These are phyloP conservation scores for Spinacia oleracea DNA, from an alignment of 179 eudicot genomes.

Conservation along the genomic window DNA sequence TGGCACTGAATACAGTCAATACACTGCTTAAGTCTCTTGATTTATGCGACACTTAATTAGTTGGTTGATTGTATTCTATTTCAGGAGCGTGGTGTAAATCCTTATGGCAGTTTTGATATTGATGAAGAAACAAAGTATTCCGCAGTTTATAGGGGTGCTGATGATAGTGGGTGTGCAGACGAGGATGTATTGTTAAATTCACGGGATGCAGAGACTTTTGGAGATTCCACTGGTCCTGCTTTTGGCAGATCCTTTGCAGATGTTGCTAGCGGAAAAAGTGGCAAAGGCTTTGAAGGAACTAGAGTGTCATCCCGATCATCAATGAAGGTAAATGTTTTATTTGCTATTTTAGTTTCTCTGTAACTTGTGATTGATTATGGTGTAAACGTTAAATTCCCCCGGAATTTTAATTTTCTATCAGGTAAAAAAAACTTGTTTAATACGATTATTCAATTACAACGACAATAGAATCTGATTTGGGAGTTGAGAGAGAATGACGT, in stretches of 20 bases:
- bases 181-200: conserved; percentile 64
- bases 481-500: not conserved
- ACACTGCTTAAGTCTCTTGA: conserved; percentile 7
- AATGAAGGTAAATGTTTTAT: conserved; percentile 40
- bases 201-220: conserved; percentile 72
- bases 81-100: conserved; percentile 81
- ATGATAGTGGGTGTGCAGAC: conserved; percentile 77
- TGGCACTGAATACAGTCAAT: conserved; percentile 11
- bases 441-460: not conserved
- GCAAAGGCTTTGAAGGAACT: conserved; percentile 49
- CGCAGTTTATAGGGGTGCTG: conserved; percentile 74
- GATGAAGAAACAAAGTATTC: conserved; percentile 96
- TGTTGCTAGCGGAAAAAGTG: conserved; percentile 51
- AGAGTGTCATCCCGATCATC: conserved; percentile 39
- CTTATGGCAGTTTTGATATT: conserved; percentile 57
- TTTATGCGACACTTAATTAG: not conserved
- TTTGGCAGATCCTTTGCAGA: conserved; percentile 57
- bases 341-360: not conserved
- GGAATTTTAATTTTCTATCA: not conserved
- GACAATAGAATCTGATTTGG: not conserved
- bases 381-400: not conserved
- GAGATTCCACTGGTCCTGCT: conserved; percentile 43
- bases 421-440: not conserved
- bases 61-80: not conserved
- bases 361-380: not conserved